Evolutionary conservation across 495 filamentous ascomycete species (phyloP), one percentile per base, ranked within the genome.

Genomic region (Aspergillus avenaceus): DNA sequence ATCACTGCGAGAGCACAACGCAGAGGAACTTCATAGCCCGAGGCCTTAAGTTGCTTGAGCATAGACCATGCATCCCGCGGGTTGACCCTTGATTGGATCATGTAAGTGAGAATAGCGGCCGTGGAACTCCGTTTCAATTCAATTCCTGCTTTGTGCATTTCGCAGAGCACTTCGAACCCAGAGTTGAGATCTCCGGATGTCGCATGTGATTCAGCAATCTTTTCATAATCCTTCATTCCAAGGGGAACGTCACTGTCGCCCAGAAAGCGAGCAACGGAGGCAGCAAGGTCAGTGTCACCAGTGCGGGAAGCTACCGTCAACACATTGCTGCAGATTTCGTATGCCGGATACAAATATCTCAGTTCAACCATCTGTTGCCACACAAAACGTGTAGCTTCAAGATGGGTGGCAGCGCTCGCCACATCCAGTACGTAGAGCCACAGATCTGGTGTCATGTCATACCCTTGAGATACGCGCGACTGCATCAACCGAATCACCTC

Each of bases 341-440:
- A 76, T 1, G 84, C 67, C 1, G 90, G 91, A 34, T 79, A 79
- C 31, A 95, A 58, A 45, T 83, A 80, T 8, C 70, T 67, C 14
- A 77, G 63, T 44, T 78, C 68, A 22, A 88, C 79, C 47, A 70
- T 74, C 21, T 73, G 65, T 27, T 67, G 69, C 86, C 86, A 87
- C n/a, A 87, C 81, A 50, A 79, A 80, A 14, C 70, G 67, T 9
- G 79, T 80, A 52, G 79, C 78, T 45, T 81, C 68, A 41, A 80
- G 74, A 59, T 86, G 70, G 5, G 52, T 41, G 31, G 59, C 73
- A 36, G 67, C 64, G 44, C 81, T 83, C 32, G 85, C 90, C 12
- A 69, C 68, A 27, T 84, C 83, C n/a, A 97, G 73, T 5, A 96
- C 64, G 55, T 85, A 78, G 40, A 75, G 76, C 85, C 86, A 92